Base-by-base conservation (phyloP, 1,139 yeast genomes). In the Hyphopichia pseudoburtonii region DNA sequence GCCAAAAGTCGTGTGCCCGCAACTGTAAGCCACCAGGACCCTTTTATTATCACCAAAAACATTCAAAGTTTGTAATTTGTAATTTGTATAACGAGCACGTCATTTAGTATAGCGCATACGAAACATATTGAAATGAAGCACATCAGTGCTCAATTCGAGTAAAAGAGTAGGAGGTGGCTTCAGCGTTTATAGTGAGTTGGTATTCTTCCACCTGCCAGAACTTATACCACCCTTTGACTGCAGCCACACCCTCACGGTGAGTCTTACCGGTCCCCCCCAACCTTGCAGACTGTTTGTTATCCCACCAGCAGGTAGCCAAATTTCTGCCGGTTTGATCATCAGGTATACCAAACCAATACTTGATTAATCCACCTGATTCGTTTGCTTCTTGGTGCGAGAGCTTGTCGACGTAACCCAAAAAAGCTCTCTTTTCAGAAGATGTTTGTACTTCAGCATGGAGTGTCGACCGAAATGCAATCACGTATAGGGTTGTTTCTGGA, bases 221-320 rank as follows among this genome's bases (percentile, higher is more conserved):
- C 33, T 52, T 40, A 45, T 50, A 62, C 68, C 67, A 62, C 14
- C 46, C 51, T 22, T 47, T 41, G 11, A 60, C 66, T 3, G 53
- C 42, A 1, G 45, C 35, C 52, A 62, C 57, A 3, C 64, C 65
- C 30, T 51, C 48, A 28, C 61, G 40, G 38, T 62, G 67, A 3
- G 56, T 51, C 23, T 46, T 39, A 3, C 65, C 66, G 1, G 56
- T 52, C 2, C 66, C 68, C 5, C 68, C 67, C 4, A 30, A 21
- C 33, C 43, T 46, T 8, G 68, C 65, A 32, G 55, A 53, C 14
- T 40, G 36, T 22, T 45, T 48, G 26, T 43, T 40, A 18, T 48
- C 48, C 68, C 67, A 62, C 66, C 65, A 62, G 36, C 67, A 62
- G 1, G 68, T 62, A 4, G 67, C 68, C 33, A 62, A 44, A 37